Evolutionary conservation across 2,329 filamentous ascomycete species (phyloP), one percentile per base, ranked within the genome.

Genomic region (Pseudopyricularia javanii): DNA sequence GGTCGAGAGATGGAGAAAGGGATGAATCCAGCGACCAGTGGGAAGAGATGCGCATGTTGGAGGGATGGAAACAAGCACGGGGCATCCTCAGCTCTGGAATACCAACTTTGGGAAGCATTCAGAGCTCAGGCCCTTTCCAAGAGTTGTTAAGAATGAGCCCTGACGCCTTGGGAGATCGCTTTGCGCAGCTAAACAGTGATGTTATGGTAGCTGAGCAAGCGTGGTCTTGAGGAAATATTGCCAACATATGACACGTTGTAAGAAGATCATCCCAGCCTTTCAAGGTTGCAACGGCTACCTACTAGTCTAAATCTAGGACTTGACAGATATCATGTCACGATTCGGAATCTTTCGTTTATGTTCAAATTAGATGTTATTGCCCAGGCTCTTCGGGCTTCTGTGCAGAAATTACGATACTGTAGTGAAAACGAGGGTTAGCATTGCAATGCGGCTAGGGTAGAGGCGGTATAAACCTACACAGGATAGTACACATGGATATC

Each of bases 401-500:
- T n/a, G 32, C 48, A 11, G 32, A 50, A 24, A 50, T 33, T 14
- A 50, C 20, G 14, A 20, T 22, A 7, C 48, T 35, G 15, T 11
- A n/a, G 7, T 20, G 7, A 24, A 20, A 24, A 6, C 9, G 24
- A 45, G 5, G 2, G 40, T 45, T 22, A 45, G 40, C 12, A 8
- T 26, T 45, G 24, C 3, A 26, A 20, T 11, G 12, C 12, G 1
- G 11, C 17, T 3, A 26, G 9, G 3, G 7, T 24, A 4, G 24
- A 45, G 7, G 15, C 7, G 30, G 28, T n/a, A 50, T 50, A 71
- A 7, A 78, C 71, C 55, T 72, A 69, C n/a, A 76, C 63, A 26
- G 68, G 69, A 56, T 73, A 64, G 54, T 76, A 79, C 1, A 72
- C 68, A 56, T 79, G 76, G 11, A 75, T 68, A 8, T 64, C 63